Evolutionary conservation across 768 basidiomycete genomes (phyloP).

Genomic region (Macrocybe gigantea): DNA sequence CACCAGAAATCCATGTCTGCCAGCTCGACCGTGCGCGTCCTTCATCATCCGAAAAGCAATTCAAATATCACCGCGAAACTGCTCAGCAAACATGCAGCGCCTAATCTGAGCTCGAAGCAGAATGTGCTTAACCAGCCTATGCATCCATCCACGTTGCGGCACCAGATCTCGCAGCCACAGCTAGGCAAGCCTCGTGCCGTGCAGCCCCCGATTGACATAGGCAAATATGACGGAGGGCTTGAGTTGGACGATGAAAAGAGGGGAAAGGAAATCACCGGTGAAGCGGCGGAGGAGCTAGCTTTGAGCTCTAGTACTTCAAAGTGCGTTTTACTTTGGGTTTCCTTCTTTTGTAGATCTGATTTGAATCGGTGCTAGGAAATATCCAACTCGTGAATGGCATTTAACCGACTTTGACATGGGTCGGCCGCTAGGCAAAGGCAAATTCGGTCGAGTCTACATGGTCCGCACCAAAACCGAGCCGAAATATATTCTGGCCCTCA

Average conservation of each 20-base stretch:
- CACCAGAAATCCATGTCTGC: too few species aligned
- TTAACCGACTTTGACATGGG: constrained; percentile 90
- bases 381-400: constrained; percentile 80
- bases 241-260: constrained; percentile 82
- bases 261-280: constrained; percentile 65
- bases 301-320: constrained; percentile 74
- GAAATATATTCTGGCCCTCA: constrained; percentile 92
- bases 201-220: constrained; percentile 60
- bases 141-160: too few species aligned
- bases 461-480: constrained; percentile 86
- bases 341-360: not conserved
- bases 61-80: constrained; percentile 40
- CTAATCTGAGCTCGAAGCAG: constrained; percentile 25
- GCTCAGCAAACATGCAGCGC: constrained; percentile 68
- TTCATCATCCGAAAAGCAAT: too few species aligned
- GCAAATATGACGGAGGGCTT: constrained; percentile 91
- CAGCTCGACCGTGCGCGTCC: too few species aligned
- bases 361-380: constrained; percentile 32
- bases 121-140: too few species aligned
- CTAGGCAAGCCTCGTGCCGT: constrained; percentile 15
- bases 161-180: constrained; percentile 1
- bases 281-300: constrained; percentile 75
- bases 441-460: constrained; percentile 98
- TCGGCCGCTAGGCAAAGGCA: constrained; percentile 94
- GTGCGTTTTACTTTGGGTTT: constrained; percentile 28